Base-by-base conservation (phyloP, 495 filamentous ascomycete genomes). In the Penicillium longicatenatum region DNA sequence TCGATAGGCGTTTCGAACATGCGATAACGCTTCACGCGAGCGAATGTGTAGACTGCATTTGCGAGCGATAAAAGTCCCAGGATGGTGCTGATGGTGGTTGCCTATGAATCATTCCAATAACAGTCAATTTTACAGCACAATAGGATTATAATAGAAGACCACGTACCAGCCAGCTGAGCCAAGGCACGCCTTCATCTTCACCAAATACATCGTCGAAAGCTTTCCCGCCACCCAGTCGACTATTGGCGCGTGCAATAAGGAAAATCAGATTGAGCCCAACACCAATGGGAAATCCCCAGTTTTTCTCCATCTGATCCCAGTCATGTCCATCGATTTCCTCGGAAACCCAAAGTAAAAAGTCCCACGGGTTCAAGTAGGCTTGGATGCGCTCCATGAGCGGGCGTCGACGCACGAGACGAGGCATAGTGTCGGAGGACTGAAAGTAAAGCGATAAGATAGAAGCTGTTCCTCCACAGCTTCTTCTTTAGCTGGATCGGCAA, bases 1-100 rank as follows among this genome's bases (percentile, higher is more conserved):
- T 96, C 90, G 53, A 97, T 84, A 8, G 89, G 82, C 51, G 82
- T 83, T 71, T 98, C 93, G 71, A 98, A 98, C 41, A 98, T 78
- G 63, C 94, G 87, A 75, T 98, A 98, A 59, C 88, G 86, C 43
- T 92, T 86, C 65, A 87, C 89, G 50, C 89, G 87, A 47, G 81
- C 79, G 75, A 97, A 91, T 39, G 93, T 91, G 72, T 93, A 96
- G 67, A 85, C 74, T 2, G 90, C 86, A 75, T 98, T 98, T 12
- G 81, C 61, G 20, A 79, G 69, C 41, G 91, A 90, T 52, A 89
- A 72, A 1, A 82, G 80, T 10, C 96, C 77, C n/a, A 82, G 61
- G 70, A 87, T 85, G 30, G 92, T 85, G 31, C 91, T 84, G 30
- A 90, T 62, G 60, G 88, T 83, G 46, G 83, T 82, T 48, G 84